Evolutionary conservation across 139 green algal genomes (phyloP), one percentile per base, ranked within the genome.

Genomic region (Chlamydomonas incerta): DNA sequence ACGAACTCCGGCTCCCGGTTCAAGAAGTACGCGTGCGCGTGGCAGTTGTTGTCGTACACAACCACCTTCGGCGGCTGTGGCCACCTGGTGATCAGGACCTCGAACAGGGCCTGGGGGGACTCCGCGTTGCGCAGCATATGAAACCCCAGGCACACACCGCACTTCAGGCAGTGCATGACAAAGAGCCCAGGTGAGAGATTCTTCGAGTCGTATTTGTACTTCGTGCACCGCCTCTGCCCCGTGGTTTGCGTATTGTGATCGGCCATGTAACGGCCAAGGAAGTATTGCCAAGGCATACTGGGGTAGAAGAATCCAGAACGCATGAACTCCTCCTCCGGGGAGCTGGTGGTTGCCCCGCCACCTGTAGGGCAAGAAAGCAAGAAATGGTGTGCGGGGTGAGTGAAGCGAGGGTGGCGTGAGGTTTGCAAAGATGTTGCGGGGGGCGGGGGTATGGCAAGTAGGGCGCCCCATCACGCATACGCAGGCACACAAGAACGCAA

Each of bases 21-120:
- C 14, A 79, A 50, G 28, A 79, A n/a, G 37, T 65, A 79, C 1
- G 72, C 29, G 29, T 79, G 72, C 4, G 10, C 72, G 29, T 79
- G 72, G 72, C 72, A 79, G 47, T 31, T 47, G 72, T 79, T 79
- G 29, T 79, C 72, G 47, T 79, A 79, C 29, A 79, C 72, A 0
- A 79, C 47, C 15, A 79, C 47, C 13, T 41, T 41, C 0, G 72
- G 72, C 3, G 47, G 11, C 47, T 37, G 26, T 0, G 3, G 29
- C 72, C 72, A 79, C 14, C 72, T 50, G 13, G 47, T 65, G n/a
- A 29, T 65, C 0, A 79, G 29, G 0, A 79, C 72, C n/a, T 79
- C 72, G 47, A 79, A 79, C 4, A 79, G 72, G 3, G 72, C 37
- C 47, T 50, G 72, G 29, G 72, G 72, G 1, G 72, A 79, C 47